Evolutionary conservation across 2,329 filamentous ascomycete genomes (phyloP).

Genomic region (Apiospora rasikravindrae): DNA sequence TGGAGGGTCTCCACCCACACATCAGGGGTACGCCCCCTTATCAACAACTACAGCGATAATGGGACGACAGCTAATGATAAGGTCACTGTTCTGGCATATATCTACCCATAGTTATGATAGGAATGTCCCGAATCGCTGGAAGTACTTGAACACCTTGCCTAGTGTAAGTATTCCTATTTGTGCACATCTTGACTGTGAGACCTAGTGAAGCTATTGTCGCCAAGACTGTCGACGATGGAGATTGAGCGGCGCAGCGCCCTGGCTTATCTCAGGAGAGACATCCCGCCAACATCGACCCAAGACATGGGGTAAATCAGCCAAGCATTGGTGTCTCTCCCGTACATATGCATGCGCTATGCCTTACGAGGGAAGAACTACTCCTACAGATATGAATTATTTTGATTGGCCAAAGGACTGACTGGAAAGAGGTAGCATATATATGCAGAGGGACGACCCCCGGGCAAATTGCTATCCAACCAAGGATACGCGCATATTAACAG

Average conservation of each 20-base stretch:
- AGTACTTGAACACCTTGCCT: not conserved
- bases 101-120: not conserved
- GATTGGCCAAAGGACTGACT: not conserved
- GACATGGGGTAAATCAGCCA: not conserved
- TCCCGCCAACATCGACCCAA: not conserved
- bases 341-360: not conserved
- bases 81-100: not conserved
- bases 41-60: not conserved
- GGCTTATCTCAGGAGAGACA: not conserved
- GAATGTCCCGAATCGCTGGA: not conserved
- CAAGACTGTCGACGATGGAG: not conserved
- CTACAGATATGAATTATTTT: not conserved
- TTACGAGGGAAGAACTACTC: not conserved
- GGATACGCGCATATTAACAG: too few relatives aligned
- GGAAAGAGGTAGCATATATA: not conserved
- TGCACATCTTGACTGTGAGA: not conserved
- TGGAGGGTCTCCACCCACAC: not conserved
- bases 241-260: not conserved
- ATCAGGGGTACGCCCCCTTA: not conserved
- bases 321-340: not conserved
- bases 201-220: not conserved
- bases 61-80: not conserved
- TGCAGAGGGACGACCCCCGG: too few relatives aligned
- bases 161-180: too few relatives aligned
- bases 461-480: too few relatives aligned